Evolutionary conservation across 805 yeast genomes (phyloP), one percentile per base, ranked within the genome.

Genomic region (Candida maesae): DNA sequence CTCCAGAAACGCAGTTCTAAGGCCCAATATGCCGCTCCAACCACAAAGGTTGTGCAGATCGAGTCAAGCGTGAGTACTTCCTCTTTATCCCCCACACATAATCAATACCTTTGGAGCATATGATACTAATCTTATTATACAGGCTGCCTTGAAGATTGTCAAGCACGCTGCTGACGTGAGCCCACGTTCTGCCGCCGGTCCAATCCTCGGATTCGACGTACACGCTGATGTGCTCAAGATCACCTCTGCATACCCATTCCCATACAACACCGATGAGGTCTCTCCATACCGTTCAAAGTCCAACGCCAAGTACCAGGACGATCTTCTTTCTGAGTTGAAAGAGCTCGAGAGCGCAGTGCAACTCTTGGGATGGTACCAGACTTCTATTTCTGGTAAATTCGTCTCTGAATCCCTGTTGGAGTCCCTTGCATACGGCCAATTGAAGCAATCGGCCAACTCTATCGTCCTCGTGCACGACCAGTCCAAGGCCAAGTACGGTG

Each of bases 281-380:
- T 79, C 79, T 15, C 72, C 86, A 23, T 76, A 76, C 58, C 69
- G 76, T 41, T 69, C 80, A 40, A 74, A 77, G 56, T 70, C 79
- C 50, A 85, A 87, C 44, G 66, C 68, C 44, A 76, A 73, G 59
- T 88, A 79, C 66, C 89, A 83, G 60, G 74, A 73, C 38, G 88
- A 82, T 35, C 69, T 84, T 55, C 68, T 82, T 50, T 74, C 76
- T 32, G 74, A 77, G 45, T 73, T 86, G 48, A 76, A 71, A 54
- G 73, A 71, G 41, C 75, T 79, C 46, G 81, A 82, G 36, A 70
- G 76, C 45, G 90, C 89, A 34, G 70, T 78, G 32, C 84, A 80
- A 57, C 71, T 81, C 45, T 75, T 81, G 48, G 96, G 96, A 25
- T 87, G 90, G 88, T 87, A 84, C 66, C 77, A 85, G 58, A 71